These are phyloP conservation scores for Cylindrotheca fusiformis DNA, from an alignment of 108 stramenopile species.

Conservation along the genomic window DNA sequence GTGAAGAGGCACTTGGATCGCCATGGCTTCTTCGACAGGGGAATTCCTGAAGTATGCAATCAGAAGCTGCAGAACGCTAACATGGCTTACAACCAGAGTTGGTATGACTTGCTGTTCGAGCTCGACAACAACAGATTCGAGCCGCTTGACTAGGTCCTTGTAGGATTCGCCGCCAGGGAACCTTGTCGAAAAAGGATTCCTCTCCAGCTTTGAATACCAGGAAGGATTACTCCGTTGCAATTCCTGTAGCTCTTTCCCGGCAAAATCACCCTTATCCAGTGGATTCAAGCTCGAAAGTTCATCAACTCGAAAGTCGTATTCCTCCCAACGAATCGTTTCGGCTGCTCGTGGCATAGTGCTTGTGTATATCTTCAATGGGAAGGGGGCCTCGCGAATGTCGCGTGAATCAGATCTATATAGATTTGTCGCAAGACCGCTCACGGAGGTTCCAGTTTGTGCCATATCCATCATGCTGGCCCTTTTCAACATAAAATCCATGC, in stretches of 20 bases:
- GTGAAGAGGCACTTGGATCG: conserved; percentile 84
- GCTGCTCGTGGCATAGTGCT: conserved; percentile 86
- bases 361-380: conserved; percentile 63
- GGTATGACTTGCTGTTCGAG: conserved; percentile 88
- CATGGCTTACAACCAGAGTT: conserved; percentile 86
- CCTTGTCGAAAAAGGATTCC: conserved; percentile 80
- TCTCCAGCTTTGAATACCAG: conserved; percentile 68
- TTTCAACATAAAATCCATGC: conserved; percentile 55
- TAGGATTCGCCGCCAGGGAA: conserved; percentile 93
- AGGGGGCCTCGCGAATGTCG: conserved; percentile 38
- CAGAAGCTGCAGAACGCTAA: conserved; percentile 82
- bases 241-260: conserved; percentile 82
- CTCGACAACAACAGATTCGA: conserved; percentile 82
- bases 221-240: conserved; percentile 58
- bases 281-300: conserved; percentile 86
- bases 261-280: conserved; percentile 89
- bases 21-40: conserved; percentile 74
- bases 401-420: conserved; percentile 1
- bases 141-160: conserved; percentile 73
- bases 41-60: conserved; percentile 85
- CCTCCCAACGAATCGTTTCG: conserved; percentile 72
- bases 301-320: conserved; percentile 42
- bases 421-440: conserved; percentile 49
- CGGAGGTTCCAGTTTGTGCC: conserved; percentile 56
- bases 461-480: conserved; percentile 38